Evolutionary conservation across 768 basidiomycete genomes (phyloP).

Genomic region (Lactifluus hygrophoroides): DNA sequence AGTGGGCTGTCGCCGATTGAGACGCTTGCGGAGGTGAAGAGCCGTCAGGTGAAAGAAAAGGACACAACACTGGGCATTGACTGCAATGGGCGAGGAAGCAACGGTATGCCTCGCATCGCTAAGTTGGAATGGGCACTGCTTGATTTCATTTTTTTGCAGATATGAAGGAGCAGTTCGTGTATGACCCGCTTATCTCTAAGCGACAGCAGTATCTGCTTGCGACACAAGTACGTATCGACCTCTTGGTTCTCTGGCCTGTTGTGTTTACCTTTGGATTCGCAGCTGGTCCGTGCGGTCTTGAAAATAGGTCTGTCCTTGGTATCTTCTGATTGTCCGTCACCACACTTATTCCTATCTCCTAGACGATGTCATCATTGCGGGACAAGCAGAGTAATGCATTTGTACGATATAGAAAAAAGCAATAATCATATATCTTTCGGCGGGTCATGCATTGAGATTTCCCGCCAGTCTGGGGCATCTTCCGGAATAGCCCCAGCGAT

Average conservation of each 20-base stretch:
- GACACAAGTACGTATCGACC: slow-evolving; percentile 61
- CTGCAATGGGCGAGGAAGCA: slow-evolving; percentile 77
- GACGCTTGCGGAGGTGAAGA: slow-evolving; percentile 93
- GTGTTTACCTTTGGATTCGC: slow-evolving; percentile 7
- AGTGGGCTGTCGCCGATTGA: slow-evolving; percentile 94
- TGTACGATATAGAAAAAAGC: slow-evolving; percentile 14
- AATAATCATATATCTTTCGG: slow-evolving; percentile 11
- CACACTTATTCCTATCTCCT: slow-evolving; percentile 7
- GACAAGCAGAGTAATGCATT: slow-evolving; percentile 48
- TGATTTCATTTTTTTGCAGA: slow-evolving; percentile 42
- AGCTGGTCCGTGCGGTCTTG: slow-evolving; percentile 79
- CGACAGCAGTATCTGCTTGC: slow-evolving; percentile 94
- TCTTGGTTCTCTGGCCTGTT: neutral
- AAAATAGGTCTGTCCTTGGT: slow-evolving; percentile 60
- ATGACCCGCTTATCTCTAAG: slow-evolving; percentile 96
- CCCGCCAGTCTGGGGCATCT: neutral
- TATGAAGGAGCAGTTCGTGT: slow-evolving; percentile 96
- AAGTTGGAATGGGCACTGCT: neutral
- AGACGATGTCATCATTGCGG: slow-evolving; percentile 77
- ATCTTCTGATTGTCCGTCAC: neutral
- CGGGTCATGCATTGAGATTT: neutral
- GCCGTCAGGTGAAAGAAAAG: slow-evolving; percentile 79
- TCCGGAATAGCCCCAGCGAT: neutral
- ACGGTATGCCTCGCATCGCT: slow-evolving; percentile 46
- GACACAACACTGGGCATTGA: slow-evolving; percentile 89